Evolutionary conservation across 495 filamentous ascomycete genomes (phyloP), one percentile per base, ranked within the genome.

Genomic region (Penicillium goetzii): DNA sequence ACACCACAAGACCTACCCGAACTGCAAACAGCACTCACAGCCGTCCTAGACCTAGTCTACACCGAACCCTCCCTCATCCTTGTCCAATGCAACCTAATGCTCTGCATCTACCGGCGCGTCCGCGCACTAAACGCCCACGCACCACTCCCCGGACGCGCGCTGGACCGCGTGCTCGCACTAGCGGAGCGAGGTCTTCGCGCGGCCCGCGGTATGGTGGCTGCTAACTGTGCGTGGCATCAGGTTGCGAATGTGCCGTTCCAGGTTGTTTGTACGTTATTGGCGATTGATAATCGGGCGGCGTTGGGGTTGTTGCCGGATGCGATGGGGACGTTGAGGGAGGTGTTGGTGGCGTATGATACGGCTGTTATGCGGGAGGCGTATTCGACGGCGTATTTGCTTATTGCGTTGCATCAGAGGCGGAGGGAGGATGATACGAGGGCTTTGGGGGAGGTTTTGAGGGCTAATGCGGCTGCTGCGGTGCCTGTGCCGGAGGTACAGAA

Each of bases 221-320:
- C 70, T 3, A 64, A 63, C 15, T 74, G 74, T 34, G 81, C 83
- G 1, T 87, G 84, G 85, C 84, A 85, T 61, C 81, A 85, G 59
- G 73, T 82, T 12, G 79, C 82, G 25, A 81, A 84, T 51, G 80
- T 83, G 1, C 80, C 84, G 0, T 86, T 87, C 61, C 85, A 87
- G 60, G 74, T 80, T 7, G 72, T 86, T 52, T 85, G 83, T 60
- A 76, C 83, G 0, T 72, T 85, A 4, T 68, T 87, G 17, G 79
- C 82, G 1, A 83, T 86, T 32, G 82, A 84, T 50, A 83, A 72
- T 19, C 73, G 77, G 0, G 73, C 80, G 2, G 81, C 81, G 12
- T 62, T 86, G 17, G 70, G 64, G 8, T 65, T 83, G 60, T 68
- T 87, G 7, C 68, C 74, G 12, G 75, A 78, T n/a, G 82, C 85